Evolutionary conservation across 1,284 basidiomycete species (phyloP), one percentile per base, ranked within the genome.

Genomic region (Fomitopsis pinicola): DNA sequence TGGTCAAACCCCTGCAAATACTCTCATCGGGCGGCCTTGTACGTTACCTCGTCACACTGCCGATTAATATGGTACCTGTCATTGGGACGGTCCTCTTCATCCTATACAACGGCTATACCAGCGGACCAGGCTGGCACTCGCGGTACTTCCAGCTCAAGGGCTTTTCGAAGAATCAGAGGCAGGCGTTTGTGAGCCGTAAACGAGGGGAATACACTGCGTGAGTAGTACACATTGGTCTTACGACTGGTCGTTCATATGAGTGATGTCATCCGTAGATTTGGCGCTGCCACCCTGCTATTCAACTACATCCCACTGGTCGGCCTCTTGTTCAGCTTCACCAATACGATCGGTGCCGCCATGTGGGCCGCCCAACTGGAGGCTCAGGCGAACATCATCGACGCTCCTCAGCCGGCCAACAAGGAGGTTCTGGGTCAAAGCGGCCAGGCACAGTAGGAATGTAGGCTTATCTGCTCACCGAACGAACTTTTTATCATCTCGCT

Each of bases 61-160:
- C 86, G 14, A 76, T 88, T 50, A 91, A 90, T 73, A 75, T 85
- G 45, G 80, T 92, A 38, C 89, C 89, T 0, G 78, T 83, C 10
- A 77, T 90, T 38, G 88, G 89, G 9, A 89, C 88, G 0, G 81
- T 78, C 8, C 72, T 86, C 62, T 91, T 91, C 76, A 68, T 86
- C 48, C 62, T 83, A 19, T 80, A 79, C 68, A 83, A 83, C 61
- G 81, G 81, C 1, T 63, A 72, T 55, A 66, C 63, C 42, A 62
- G 66, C 17, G 87, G 87, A 14, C 87, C 85, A 0, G 73, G 78
- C 6, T 87, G 82, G 73, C 88, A 90, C 71, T 71, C 79, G 5
- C 81, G 87, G 40, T 91, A 89, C 72, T 91, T 89, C 75, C 82
- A 88, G 72, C 78, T 90, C 59, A 90, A 89, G 72, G 80, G 80